Percentiles rank a stretch among this genome's conserved stretches.
phyloP scores from a whole-genome alignment of 192 early-diverging fungal genomes.

The Linderina pennispora region DNA sequence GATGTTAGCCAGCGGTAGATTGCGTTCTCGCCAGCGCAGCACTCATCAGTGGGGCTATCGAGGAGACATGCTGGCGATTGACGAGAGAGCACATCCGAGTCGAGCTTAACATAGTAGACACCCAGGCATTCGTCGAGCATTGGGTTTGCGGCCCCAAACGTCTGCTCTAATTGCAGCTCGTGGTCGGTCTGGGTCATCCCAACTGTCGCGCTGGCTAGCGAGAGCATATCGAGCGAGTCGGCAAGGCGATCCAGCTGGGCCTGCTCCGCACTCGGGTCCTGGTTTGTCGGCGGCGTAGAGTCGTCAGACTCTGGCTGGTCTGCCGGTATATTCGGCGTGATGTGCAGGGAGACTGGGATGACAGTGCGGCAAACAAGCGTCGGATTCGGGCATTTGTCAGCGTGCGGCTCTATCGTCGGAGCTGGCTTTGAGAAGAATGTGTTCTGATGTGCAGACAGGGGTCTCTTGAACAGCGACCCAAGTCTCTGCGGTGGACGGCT shows the following conservation, averaged over 20 bases:
- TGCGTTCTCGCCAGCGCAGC: too few relatives aligned
- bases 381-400: too few relatives aligned
- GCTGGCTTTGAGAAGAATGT: too few relatives aligned
- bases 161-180: constrained; percentile 24
- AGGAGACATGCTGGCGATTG: too few relatives aligned
- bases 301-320: background rate
- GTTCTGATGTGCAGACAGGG: background rate
- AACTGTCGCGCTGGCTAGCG: constrained; percentile 7
- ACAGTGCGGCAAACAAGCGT: too few relatives aligned
- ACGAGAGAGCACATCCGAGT: constrained; percentile 17
- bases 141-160: constrained; percentile 12
- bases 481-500: too few relatives aligned
- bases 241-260: constrained; percentile 4
- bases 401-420: too few relatives aligned
- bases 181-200: background rate
- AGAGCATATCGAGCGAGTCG: constrained; percentile 19
- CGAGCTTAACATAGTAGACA: constrained; percentile 29
- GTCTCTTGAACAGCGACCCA: too few relatives aligned
- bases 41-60: too few relatives aligned
- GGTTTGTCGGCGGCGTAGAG: background rate
- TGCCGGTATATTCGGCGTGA: background rate
- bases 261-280: background rate
- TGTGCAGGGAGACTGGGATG: background rate
- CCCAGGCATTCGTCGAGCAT: constrained; percentile 31
- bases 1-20: too few relatives aligned